phyloP scores from a whole-genome alignment of 257 asterid genomes.

The Solanum commersonii region DNA sequence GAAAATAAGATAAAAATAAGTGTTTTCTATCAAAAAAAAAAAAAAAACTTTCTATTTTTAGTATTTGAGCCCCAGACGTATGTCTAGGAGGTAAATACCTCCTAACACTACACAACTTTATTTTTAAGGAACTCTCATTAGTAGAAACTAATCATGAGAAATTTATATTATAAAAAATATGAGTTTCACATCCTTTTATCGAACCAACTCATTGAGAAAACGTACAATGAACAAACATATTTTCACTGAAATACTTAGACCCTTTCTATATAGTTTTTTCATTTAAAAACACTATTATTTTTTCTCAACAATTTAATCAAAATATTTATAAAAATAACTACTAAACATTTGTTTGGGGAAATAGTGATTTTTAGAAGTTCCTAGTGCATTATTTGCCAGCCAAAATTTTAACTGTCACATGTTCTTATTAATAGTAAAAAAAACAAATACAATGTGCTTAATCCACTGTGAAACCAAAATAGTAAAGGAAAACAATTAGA shows the following conservation, averaged over 20 bases:
- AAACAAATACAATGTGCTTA: not conserved
- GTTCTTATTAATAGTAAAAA: not conserved
- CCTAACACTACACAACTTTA: not conserved
- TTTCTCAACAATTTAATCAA: no score
- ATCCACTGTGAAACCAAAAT: not conserved
- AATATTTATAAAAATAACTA: not conserved
- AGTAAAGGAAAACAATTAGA: not conserved
- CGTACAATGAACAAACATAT: rapidly evolving
- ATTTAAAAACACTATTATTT: not conserved
- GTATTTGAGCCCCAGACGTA: not conserved
- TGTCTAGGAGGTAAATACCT: not conserved
- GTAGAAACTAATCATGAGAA: not conserved
- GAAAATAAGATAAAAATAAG: not conserved
- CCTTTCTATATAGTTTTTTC: no score
- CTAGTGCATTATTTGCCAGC: not conserved
- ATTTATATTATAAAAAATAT: not conserved
- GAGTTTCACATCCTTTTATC: not conserved
- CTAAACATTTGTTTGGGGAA: not conserved
- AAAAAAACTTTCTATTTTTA: not conserved
- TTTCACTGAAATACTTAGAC: not conserved
- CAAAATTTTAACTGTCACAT: not conserved
- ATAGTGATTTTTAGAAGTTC: not conserved
- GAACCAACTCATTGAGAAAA: not conserved
- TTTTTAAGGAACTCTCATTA: not conserved
- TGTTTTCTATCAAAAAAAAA: not conserved